Base-by-base conservation (phyloP, 305 asterid species). In the Fraxinus baroniana region DNA sequence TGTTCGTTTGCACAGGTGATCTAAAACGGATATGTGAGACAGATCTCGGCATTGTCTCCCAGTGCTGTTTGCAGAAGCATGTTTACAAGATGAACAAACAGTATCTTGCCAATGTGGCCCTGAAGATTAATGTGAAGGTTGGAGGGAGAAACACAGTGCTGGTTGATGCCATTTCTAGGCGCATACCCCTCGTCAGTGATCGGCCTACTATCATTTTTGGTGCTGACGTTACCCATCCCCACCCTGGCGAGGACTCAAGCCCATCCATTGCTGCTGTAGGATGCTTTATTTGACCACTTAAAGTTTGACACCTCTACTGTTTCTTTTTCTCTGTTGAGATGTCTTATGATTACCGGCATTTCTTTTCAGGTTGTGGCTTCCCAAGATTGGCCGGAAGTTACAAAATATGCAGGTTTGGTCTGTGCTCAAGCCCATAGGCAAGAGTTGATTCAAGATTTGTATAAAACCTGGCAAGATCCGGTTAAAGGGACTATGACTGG, bases 191-290 rank as follows among this genome's bases (percentile, higher is more conserved):
- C 2, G 99, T 96, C 78, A 94, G 98, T 78, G 98, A 94, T 81
- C 86, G 89, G n/a, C 99, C 99, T 13, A 96, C 99, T 7, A 96
- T 96, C 77, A 96, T 96, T 52, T 96, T 96, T 81, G 99, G 99
- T 79, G 99, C 99, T 76, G 99, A 96, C 83, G 99, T 95, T 78
- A 95, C 99, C 44, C 99, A 95, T 87, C 98, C 98, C 68, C 98
- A 94, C 70, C 99, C 98, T 46, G 99, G 99, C 18, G 99, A 95
- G 89, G 99, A 95, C 83, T 90, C 99, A 9, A 94, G 98, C 84
- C 99, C 99, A 26, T 95, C 99, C 5, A 95, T 95, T 87, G 99
- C 99, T 37, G 99, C 99, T 80, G 99, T 96, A 92, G 32, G 90
- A 79, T 76, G 32, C 36, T 28, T 82, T 44, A 74, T 12, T 33